Conservation (phyloP, 2,329 filamentous ascomycete species). For the Cladorrhinum sp. region DNA sequence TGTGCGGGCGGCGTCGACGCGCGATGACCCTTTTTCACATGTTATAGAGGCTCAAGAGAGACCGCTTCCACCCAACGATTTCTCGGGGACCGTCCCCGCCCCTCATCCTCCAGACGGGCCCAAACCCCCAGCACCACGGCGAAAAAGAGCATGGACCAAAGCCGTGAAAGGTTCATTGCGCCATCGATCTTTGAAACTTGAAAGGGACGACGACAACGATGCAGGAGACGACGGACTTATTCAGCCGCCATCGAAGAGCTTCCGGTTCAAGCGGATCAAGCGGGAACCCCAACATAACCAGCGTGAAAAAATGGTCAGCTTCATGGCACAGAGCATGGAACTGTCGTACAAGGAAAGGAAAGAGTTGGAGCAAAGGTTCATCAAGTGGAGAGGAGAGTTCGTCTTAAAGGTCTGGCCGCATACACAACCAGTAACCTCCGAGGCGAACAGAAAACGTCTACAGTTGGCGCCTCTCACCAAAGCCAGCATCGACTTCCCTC, state of each 20-base stretch:
- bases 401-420: neutral
- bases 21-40: neutral
- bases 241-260: neutral
- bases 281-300: neutral
- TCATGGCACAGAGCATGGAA: neutral
- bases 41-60: neutral
- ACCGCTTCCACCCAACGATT: neutral
- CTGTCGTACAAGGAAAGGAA: neutral
- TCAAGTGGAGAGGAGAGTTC: neutral
- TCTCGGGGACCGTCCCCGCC: neutral
- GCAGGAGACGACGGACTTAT: neutral
- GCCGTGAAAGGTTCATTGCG: neutral
- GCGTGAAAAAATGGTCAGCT: neutral
- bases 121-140: neutral
- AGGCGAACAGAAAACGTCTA: neutral
- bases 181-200: neutral
- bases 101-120: neutral
- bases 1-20: neutral
- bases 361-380: neutral
- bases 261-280: neutral
- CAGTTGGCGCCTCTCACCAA: neutral
- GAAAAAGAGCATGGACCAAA: neutral
- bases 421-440: neutral
- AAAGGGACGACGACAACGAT: neutral
- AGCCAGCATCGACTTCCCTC: neutral